Conservation (phyloP, 768 basidiomycete species). For the Favolaschia claudopus region DNA sequence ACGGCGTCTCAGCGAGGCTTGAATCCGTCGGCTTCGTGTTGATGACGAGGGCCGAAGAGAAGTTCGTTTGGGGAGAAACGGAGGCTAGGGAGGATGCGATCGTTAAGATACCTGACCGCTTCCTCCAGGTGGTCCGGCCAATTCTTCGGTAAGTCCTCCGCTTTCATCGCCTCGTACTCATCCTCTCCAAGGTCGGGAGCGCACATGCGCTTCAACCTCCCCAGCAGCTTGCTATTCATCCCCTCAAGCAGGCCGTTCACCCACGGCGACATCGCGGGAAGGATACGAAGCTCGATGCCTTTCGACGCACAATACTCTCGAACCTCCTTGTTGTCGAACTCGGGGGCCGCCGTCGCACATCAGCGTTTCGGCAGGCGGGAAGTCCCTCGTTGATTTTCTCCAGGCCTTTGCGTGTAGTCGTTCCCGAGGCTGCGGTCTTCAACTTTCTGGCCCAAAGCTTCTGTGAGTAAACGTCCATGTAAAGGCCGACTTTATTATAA, state of each 20-base stretch:
- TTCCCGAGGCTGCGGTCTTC: background rate
- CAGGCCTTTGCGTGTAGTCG: background rate
- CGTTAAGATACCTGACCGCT: slow-evolving; percentile 12
- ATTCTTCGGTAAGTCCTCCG: slow-evolving; percentile 17
- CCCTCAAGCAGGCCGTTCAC: slow-evolving; percentile 39
- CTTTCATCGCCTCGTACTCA: background rate
- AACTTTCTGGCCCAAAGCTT: background rate
- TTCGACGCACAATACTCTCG: background rate
- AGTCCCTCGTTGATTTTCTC: background rate
- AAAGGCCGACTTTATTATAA: background rate
- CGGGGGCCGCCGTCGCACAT: background rate
- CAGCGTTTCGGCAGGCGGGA: background rate
- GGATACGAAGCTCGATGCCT: background rate
- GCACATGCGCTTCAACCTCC: slow-evolving; percentile 27
- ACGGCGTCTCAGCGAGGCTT: background rate
- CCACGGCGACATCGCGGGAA: slow-evolving; percentile 37
- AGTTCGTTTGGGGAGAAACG: slow-evolving; percentile 1
- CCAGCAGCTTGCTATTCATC: slow-evolving; percentile 31
- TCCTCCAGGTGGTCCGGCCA: slow-evolving; percentile 37
- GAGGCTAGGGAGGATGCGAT: slow-evolving; percentile 9
- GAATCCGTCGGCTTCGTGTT: slow-evolving; percentile 1
- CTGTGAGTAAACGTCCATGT: slow-evolving; percentile 2
- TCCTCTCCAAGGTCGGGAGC: slow-evolving; percentile 31
- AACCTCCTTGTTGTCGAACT: background rate
- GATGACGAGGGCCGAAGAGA: background rate